Evolutionary conservation across 129 eudicot genomes (phyloP), one percentile per base, ranked within the genome.

Genomic region (Smallanthus sonchifolius): DNA sequence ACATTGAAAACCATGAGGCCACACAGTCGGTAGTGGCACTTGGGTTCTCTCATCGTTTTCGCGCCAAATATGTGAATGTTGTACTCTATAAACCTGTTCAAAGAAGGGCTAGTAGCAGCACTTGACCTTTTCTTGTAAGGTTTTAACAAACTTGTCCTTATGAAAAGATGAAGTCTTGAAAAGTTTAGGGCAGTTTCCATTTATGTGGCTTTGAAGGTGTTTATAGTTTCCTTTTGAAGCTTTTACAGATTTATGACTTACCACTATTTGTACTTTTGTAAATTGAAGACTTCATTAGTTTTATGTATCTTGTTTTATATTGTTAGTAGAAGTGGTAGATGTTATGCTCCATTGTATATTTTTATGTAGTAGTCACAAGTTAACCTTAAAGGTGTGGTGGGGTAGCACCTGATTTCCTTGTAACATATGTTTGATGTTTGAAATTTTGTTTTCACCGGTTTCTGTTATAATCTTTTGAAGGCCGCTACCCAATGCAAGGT

Each of bases 71-170:
- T 51, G 95, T 93, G 52, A 87, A 92, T 20, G 95, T 90, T 69
- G 92, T 93, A 83, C 96, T 93, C 35, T 90, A 90, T 68, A 90
- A 93, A 87, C 96, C 95, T 9, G 92, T 89, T 17, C 90, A 76
- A 59, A 86, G 96, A 85, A 92, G 91, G 83, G 89, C 84, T 65
- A 76, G 74, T 64, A 67, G 72, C 72, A 72, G 78, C 69, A 39
- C 71, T 63, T 84, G 75, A 86, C 16, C 3, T 19, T 1, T 49
- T 55, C 55, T 52, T 5, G 16, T 6, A n/a, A 52, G 59, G 28
- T 17, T 52, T 5, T n/a, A 52, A 52, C 20, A n/a, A 49, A 55
- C 20, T 17, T 55, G 32, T 2, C 4, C 19, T 34, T 74, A 10
- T 20, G 65, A 20, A 70, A 52, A 10, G 44, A 20, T 34, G 20